Base-by-base conservation (phyloP, 1,139 yeast genomes). In the Protomyces inundatus region DNA sequence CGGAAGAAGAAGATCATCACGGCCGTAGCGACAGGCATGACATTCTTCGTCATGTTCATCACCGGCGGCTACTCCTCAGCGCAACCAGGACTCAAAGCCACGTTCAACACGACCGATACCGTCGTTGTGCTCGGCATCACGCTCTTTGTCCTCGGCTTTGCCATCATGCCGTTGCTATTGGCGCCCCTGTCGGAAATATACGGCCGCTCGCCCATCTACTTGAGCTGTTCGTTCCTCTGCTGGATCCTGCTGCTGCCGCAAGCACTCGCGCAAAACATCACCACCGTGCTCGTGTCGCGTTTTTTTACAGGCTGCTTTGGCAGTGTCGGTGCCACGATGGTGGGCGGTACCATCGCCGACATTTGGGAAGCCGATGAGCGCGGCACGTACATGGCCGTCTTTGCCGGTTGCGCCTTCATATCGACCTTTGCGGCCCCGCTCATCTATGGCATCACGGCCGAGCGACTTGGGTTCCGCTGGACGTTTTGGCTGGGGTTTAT, bases 281-380 rank as follows among this genome's bases (percentile, higher is more conserved):
- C 84, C 0, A 86, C 83, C 68, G 74, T 85, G 71, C 77, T 85
- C 67, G 80, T 84, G 3, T 81, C 82, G 64, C 77, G 89, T 50
- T 81, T 84, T 42, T 40, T 59, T 54, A 81, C 90, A 45, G 97
- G 97, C 3, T 79, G 86, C 39, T 80, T 87, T 65, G 88, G 95
- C 0, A 84, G 93, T 3, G 96, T 96, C 4, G 90, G 95, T 0
- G 79, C 90, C 72, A 85, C 95, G 3, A 84, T 88, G 69, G 96
- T 93, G 10, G 95, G 91, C 66, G 97, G 96, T 66, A 84, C 95
- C 4, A 82, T 89, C 67, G 81, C 87, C 66, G 97, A 90, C 75
- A 75, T 78, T 81, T 61, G 88, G 86, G 76, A 84, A 86, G 76
- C 76, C 83, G 69, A 87, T 85, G 78, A 81, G 54, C 76, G 89